Percentiles rank a stretch among this genome's conserved stretches.
Conservation (phyloP, 1,139 yeast species). For the Sugiyamaella castrensis region DNA sequence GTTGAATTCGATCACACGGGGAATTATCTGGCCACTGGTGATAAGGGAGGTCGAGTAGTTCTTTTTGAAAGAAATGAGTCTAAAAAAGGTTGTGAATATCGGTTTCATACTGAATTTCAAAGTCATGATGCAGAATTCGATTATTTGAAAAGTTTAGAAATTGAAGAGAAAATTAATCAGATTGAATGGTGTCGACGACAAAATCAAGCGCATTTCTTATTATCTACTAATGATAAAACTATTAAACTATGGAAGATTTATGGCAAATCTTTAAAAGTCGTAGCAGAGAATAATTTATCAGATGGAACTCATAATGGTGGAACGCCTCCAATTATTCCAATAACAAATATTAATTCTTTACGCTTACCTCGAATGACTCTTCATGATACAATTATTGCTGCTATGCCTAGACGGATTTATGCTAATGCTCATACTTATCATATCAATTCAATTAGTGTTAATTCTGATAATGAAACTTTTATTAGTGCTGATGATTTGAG, state of each 20-base stretch:
- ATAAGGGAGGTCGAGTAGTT: conserved; percentile 97
- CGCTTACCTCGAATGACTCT: conserved; percentile 82
- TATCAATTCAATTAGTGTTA: conserved; percentile 90
- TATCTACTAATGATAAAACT: conserved; percentile 95
- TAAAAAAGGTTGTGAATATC: conserved; percentile 86
- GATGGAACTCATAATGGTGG: conserved; percentile 37
- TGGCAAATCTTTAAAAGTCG: conserved; percentile 89
- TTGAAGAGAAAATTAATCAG: conserved; percentile 96
- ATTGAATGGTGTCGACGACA: conserved; percentile 93
- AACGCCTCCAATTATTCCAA: conserved; percentile 28
- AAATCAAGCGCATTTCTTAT: conserved; percentile 81
- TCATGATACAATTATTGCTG: conserved; percentile 93
- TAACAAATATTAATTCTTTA: conserved; percentile 41
- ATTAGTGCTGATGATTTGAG: conserved; percentile 92
- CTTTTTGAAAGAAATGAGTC: conserved; percentile 83
- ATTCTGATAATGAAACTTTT: conserved; percentile 95
- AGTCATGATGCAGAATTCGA: conserved; percentile 99
- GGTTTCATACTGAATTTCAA: conserved; percentile 95
- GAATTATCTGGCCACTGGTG: conserved; percentile 95
- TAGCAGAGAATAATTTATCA: conserved; percentile 80
- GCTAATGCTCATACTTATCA: conserved; percentile 98
- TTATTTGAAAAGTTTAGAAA: conserved; percentile 90
- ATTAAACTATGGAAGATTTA: conserved; percentile 95
- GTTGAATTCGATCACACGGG: conserved; percentile 97
- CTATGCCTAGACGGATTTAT: conserved; percentile 88